phyloP scores from a whole-genome alignment of 768 basidiomycete species.

The Tephrocybe sp. region DNA sequence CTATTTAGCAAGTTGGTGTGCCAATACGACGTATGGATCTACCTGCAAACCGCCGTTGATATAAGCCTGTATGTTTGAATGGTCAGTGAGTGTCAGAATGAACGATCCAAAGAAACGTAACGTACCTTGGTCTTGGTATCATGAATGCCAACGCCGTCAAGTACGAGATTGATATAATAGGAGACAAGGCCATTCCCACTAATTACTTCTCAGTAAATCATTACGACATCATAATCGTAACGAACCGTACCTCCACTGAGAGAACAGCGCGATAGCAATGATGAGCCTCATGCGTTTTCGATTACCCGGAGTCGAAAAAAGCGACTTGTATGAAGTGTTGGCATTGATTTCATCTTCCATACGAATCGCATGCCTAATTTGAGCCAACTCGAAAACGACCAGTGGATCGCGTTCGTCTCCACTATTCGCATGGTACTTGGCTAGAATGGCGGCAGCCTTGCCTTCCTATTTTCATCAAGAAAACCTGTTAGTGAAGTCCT shows the following conservation, averaged over 20 bases:
- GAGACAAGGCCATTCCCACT: slow-evolving; percentile 72
- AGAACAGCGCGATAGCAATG: slow-evolving; percentile 65
- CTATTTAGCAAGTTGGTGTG: not conserved
- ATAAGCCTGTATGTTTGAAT: slow-evolving; percentile 25
- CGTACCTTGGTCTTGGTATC: slow-evolving; percentile 43
- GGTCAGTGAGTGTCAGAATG: not conserved
- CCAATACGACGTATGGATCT: not conserved
- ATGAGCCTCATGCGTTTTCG: slow-evolving; percentile 67
- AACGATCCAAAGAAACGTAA: not conserved
- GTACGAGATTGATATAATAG: slow-evolving; percentile 70
- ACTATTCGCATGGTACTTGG: slow-evolving; percentile 72
- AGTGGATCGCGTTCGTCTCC: slow-evolving; percentile 60
- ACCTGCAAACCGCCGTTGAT: slow-evolving; percentile 69
- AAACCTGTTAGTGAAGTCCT: not conserved
- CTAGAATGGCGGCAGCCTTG: slow-evolving; percentile 59
- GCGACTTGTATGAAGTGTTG: slow-evolving; percentile 47
- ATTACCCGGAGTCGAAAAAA: slow-evolving; percentile 68
- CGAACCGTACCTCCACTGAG: slow-evolving; percentile 64
- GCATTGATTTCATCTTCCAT: slow-evolving; percentile 57
- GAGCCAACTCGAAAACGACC: slow-evolving; percentile 55
- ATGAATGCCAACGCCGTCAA: slow-evolving; percentile 63
- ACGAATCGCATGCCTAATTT: slow-evolving; percentile 68
- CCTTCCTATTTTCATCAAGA: slow-evolving; percentile 35
- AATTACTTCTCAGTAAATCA: slow-evolving; percentile 1
- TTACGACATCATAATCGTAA: not conserved